Percentiles rank a stretch among this genome's conserved stretches.
phyloP scores from a whole-genome alignment of 192 early-diverging fungal species.

The Funneliformis mosseae region DNA sequence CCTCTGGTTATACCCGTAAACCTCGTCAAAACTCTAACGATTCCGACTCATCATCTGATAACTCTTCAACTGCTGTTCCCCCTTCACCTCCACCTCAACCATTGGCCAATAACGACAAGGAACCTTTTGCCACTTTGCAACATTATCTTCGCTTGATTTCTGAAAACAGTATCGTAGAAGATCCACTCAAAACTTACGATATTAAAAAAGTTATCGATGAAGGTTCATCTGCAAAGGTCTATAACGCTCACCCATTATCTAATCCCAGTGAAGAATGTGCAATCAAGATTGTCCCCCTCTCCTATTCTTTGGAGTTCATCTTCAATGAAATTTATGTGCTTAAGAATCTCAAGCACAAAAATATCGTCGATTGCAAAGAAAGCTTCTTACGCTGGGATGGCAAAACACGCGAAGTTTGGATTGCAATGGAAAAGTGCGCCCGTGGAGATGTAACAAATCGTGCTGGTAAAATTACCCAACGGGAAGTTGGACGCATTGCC shows the following conservation, averaged over 20 bases:
- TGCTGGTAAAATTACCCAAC: constrained; percentile 28
- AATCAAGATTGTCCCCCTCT: constrained; percentile 29
- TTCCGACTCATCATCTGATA: background rate
- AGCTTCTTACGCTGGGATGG: constrained; percentile 33
- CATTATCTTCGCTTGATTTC: constrained; percentile 26
- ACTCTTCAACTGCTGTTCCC: background rate
- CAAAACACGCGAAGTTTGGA: constrained; percentile 31
- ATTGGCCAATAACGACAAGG: background rate
- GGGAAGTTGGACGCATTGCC: constrained; percentile 29
- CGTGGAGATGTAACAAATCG: constrained; percentile 33
- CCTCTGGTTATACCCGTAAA: background rate
- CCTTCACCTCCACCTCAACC: constrained; percentile 8
- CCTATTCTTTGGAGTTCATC: constrained; percentile 34
- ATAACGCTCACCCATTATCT: background rate
- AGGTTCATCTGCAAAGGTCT: constrained; percentile 35
- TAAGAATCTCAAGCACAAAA: constrained; percentile 30
- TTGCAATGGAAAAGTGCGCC: constrained; percentile 33
- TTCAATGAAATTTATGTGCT: constrained; percentile 33
- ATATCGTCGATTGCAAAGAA: constrained; percentile 31
- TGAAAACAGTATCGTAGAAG: background rate
- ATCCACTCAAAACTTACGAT: constrained; percentile 16
- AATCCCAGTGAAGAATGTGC: constrained; percentile 19
- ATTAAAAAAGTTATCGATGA: constrained; percentile 32
- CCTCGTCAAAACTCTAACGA: background rate
- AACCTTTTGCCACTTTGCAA: background rate